These are phyloP conservation scores for Batkoa obscura DNA, from an alignment of 371 early-diverging fungal species.

Conservation along the genomic window DNA sequence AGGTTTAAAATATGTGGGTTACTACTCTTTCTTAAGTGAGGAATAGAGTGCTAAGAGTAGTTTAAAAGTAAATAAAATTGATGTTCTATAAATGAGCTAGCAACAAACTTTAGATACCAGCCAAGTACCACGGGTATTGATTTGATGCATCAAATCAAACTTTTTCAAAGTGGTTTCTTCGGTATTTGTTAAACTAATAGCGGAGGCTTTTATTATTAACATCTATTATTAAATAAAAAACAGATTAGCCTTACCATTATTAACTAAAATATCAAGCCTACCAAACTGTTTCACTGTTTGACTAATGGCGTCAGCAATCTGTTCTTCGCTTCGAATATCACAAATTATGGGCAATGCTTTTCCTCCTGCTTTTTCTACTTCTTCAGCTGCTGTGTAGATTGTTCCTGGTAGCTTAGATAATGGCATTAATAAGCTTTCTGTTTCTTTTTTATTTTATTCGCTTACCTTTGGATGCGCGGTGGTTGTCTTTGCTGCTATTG, in stretches of 20 bases:
- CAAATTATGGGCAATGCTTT: conserved; percentile 52
- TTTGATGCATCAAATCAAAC: conserved; percentile 59
- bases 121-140: conserved; percentile 70
- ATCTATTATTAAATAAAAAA: not conserved
- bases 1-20: conserved; percentile 56
- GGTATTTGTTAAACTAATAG: conserved; percentile 47
- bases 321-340: conserved; percentile 59
- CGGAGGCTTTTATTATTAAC: conserved; percentile 21
- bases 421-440: not conserved
- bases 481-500: conserved; percentile 61
- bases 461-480: conserved; percentile 43
- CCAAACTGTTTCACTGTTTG: conserved; percentile 42
- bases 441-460: not conserved
- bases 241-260: conserved; percentile 22
- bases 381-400: conserved; percentile 41
- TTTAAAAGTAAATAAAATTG: too few relatives aligned
- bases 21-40: conserved; percentile 23
- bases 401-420: conserved; percentile 4
- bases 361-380: conserved; percentile 49
- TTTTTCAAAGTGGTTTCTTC: conserved; percentile 36
- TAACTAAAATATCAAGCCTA: conserved; percentile 58
- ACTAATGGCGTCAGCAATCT: conserved; percentile 38
- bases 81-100: conserved; percentile 10
- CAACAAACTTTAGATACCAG: conserved; percentile 48
- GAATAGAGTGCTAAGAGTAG: conserved; percentile 22